A percentile compares a stretch with the other conserved stretches of the same genome.
phyloP scores from a whole-genome alignment of 768 basidiomycete genomes.

The Chalciporus sphaerocephalus region DNA sequence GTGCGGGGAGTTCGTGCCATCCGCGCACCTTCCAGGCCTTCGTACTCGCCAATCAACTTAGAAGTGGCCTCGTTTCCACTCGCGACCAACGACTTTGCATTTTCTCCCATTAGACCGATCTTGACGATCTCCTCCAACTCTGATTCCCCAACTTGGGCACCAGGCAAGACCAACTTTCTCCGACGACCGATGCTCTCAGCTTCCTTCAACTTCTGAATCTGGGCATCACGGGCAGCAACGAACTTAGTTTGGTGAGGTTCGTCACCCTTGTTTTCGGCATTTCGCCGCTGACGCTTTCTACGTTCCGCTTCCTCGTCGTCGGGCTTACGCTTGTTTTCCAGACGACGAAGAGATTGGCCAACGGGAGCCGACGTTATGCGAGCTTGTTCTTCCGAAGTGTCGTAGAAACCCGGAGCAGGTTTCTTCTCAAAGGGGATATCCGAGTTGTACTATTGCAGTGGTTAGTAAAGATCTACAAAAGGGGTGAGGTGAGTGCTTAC shows the following conservation, averaged over 20 bases:
- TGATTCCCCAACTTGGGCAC: conserved; percentile 88
- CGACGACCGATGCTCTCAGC: conserved; percentile 91
- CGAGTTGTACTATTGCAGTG: conserved; percentile 73
- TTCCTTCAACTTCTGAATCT: conserved; percentile 97
- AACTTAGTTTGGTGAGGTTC: conserved; percentile 86
- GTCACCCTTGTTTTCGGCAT: conserved; percentile 58
- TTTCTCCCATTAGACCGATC: conserved; percentile 90
- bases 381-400: conserved; percentile 90
- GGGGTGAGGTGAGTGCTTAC: conserved; percentile 41
- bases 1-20: conserved; percentile 96
- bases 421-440: conserved; percentile 99
- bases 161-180: conserved; percentile 77
- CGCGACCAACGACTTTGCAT: conserved; percentile 77
- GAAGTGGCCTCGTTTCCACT: conserved; percentile 82
- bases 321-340: conserved; percentile 93
- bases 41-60: conserved; percentile 88
- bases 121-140: conserved; percentile 99
- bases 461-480: conserved; percentile 1
- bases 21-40: conserved; percentile 78
- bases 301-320: conserved; percentile 93
- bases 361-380: conserved; percentile 83
- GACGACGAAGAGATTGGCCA: conserved; percentile 83
- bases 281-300: conserved; percentile 80
- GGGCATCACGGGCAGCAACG: conserved; percentile 92
- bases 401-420: conserved; percentile 93